Evolutionary conservation across 2,329 filamentous ascomycete genomes (phyloP).

Genomic region (Saccharata proteae): DNA sequence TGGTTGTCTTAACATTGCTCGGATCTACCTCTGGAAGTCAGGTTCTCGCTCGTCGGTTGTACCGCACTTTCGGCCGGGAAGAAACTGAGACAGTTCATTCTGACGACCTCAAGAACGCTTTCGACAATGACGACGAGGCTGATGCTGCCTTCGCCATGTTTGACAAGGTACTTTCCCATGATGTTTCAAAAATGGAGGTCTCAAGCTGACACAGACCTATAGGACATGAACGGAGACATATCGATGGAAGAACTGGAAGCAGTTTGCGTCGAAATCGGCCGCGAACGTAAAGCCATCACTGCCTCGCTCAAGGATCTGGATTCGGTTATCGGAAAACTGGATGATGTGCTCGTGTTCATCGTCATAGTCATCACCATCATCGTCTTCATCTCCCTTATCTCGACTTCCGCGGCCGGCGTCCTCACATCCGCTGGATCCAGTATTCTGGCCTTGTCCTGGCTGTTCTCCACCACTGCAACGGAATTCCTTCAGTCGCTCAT

Average conservation of each 20-base stretch:
- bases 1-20: conserved; percentile 71
- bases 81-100: conserved; percentile 64
- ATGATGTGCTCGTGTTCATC: conserved; percentile 79
- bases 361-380: conserved; percentile 70
- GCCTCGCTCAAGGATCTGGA: conserved; percentile 91
- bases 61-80: conserved; percentile 69
- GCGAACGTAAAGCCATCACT: conserved; percentile 90
- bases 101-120: conserved; percentile 68
- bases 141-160: conserved; percentile 85
- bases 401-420: conserved; percentile 77
- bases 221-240: conserved; percentile 94
- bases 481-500: conserved; percentile 90
- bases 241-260: conserved; percentile 90
- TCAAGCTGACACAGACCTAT: too few relatives aligned
- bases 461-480: conserved; percentile 84
- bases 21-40: conserved; percentile 62
- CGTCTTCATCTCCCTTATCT: conserved; percentile 81
- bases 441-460: conserved; percentile 82
- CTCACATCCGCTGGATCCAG: conserved; percentile 81
- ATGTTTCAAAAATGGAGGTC: too few relatives aligned
- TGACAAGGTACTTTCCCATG: too few relatives aligned
- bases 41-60: conserved; percentile 74
- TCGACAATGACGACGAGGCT: conserved; percentile 72
- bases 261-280: conserved; percentile 85
- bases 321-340: conserved; percentile 81